These are phyloP conservation scores for Viola pubescens DNA, from an alignment of 441 rosid species.

Conservation along the genomic window DNA sequence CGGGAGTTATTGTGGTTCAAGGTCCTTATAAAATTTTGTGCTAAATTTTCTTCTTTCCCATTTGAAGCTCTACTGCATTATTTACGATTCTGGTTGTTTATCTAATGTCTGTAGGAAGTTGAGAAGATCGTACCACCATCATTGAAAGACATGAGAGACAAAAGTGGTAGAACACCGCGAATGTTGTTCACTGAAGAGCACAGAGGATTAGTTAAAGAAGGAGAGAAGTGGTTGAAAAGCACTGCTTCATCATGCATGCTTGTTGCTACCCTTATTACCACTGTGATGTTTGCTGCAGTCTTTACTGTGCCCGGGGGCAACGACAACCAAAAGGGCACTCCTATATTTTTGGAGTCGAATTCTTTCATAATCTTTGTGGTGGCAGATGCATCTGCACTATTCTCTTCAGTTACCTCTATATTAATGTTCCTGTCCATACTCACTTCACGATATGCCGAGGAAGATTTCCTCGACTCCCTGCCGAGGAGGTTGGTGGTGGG, in stretches of 20 bases:
- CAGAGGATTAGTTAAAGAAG: slow-evolving; percentile 24
- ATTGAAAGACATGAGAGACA: slow-evolving; percentile 24
- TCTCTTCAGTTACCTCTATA: slow-evolving; percentile 35
- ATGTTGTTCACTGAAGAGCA: slow-evolving; percentile 30
- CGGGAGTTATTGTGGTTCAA: slow-evolving; percentile 50
- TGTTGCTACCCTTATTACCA: slow-evolving; percentile 33
- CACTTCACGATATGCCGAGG: slow-evolving; percentile 40
- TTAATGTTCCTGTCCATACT: slow-evolving; percentile 41
- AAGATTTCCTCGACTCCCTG: slow-evolving; percentile 35
- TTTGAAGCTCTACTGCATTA: neutral
- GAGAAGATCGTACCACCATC: slow-evolving; percentile 33
- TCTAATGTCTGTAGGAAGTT: slow-evolving; percentile 26
- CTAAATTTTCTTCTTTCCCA: neutral
- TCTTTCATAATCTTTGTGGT: slow-evolving; percentile 29
- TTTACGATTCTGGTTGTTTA: neutral
- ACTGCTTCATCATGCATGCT: slow-evolving; percentile 21
- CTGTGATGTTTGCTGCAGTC: slow-evolving; percentile 22
- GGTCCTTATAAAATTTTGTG: slow-evolving; percentile 9
- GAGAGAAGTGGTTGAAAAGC: slow-evolving; percentile 45
- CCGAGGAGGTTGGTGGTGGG: slow-evolving; percentile 39
- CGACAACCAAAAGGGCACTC: slow-evolving; percentile 22
- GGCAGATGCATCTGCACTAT: slow-evolving; percentile 37
- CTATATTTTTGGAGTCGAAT: slow-evolving; percentile 18
- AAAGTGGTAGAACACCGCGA: slow-evolving; percentile 23
- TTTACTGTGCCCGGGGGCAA: slow-evolving; percentile 44